These are phyloP conservation scores for Lichtheimia ramosa DNA, from an alignment of 371 early-diverging fungal genomes.

Conservation along the genomic window DNA sequence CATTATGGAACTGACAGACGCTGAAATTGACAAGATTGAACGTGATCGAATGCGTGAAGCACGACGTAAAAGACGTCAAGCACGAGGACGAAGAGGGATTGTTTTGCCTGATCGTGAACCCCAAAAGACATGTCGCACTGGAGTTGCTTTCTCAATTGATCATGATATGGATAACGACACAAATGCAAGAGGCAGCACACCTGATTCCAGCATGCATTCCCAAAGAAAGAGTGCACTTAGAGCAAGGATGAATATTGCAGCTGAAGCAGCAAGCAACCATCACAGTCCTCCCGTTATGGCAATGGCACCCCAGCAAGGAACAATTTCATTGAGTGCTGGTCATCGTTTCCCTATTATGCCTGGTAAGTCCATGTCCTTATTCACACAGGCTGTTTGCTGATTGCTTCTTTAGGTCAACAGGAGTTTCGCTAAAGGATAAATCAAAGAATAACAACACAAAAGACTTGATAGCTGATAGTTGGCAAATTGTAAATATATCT, in stretches of 20 bases:
- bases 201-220: conserved; percentile 20
- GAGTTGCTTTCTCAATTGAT: conserved; percentile 31
- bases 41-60: conserved; percentile 75
- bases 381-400: too few species aligned
- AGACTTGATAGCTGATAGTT: too few species aligned
- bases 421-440: too few species aligned
- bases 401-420: too few species aligned
- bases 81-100: conserved; percentile 68
- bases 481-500: too few species aligned
- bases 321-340: conserved; percentile 9
- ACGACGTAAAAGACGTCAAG: conserved; percentile 83
- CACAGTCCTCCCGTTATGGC: conserved; percentile 1
- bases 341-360: conserved; percentile 19
- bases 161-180: conserved; percentile 35
- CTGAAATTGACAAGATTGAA: conserved; percentile 78
- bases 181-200: conserved; percentile 13
- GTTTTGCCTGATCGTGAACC: conserved; percentile 74
- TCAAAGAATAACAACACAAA: too few species aligned
- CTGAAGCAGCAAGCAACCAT: conserved; percentile 32
- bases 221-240: conserved; percentile 41
- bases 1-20: conserved; percentile 65
- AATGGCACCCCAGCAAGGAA: conserved; percentile 2
- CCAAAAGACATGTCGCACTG: conserved; percentile 39
- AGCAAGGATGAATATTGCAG: conserved; percentile 48
- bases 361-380: background rate